These are phyloP conservation scores for Fusarium multiceps DNA, from an alignment of 2,329 filamentous ascomycete genomes.

Conservation along the genomic window DNA sequence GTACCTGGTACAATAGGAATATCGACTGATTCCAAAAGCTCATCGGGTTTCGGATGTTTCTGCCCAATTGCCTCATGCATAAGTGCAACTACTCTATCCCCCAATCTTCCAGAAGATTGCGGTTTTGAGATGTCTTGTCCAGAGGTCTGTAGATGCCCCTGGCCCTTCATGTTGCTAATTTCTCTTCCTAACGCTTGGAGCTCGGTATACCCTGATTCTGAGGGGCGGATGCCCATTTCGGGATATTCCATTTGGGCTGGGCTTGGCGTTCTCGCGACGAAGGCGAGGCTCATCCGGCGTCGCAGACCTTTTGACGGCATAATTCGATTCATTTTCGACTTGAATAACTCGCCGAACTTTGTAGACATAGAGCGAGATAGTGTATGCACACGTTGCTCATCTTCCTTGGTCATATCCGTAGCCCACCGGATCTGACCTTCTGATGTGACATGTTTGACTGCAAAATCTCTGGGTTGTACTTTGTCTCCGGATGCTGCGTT, in stretches of 20 bases:
- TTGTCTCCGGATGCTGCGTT: slow-evolving; percentile 40
- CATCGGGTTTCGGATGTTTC: slow-evolving; percentile 7
- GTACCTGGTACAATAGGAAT: slow-evolving; percentile 16
- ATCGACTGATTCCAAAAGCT: neutral
- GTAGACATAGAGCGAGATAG: slow-evolving; percentile 45
- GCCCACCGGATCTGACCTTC: slow-evolving; percentile 42
- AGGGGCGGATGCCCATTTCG: slow-evolving; percentile 41
- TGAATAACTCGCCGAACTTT: slow-evolving; percentile 47
- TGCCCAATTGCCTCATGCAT: slow-evolving; percentile 31
- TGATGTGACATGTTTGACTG: slow-evolving; percentile 34
- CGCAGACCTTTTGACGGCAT: slow-evolving; percentile 11
- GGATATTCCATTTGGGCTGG: slow-evolving; percentile 37
- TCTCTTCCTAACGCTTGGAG: slow-evolving; percentile 37
- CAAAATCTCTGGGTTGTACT: slow-evolving; percentile 48
- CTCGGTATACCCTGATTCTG: slow-evolving; percentile 38
- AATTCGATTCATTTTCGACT: slow-evolving; percentile 32
- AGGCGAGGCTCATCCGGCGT: neutral
- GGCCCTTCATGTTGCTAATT: slow-evolving; percentile 35
- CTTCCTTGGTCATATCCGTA: slow-evolving; percentile 41
- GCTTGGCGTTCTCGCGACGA: neutral
- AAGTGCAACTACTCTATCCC: slow-evolving; percentile 34
- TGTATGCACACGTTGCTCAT: slow-evolving; percentile 4
- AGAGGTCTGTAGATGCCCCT: neutral
- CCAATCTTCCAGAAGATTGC: slow-evolving; percentile 30
- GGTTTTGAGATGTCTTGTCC: slow-evolving; percentile 7